Base-by-base conservation (phyloP, 768 basidiomycete species). In the Suillus hirtellus region DNA sequence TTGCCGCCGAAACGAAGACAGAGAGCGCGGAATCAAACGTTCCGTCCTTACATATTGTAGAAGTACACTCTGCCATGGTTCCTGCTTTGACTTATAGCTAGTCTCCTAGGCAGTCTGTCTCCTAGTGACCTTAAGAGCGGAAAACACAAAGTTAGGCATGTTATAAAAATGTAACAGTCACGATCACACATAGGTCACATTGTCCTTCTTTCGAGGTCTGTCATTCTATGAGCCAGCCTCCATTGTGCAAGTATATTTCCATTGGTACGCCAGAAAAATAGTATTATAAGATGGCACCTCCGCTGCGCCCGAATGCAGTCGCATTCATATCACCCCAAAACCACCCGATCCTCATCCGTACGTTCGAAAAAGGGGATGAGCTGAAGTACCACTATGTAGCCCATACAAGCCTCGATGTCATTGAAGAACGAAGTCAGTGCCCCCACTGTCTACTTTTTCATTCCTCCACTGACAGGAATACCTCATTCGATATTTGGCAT, bases 381-480 rank as follows among this genome's bases (percentile, higher is more conserved):
- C 81, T 95, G 66, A 93, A 93, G 72, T 95, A 94, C 70, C 92
- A 95, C 76, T 96, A 95, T 67, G 87, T 95, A 62, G 93, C 94
- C 0, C 94, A 96, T 75, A 95, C 92, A 24, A 90, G 90, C 61
- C 77, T 96, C 69, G 94, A 96, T 75, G 89, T 95, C 62, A 87
- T 96, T 69, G 95, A 96, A 70, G 94, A 96, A 78, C 88, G 92
- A 81, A 86, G 94, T 94, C 69, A 77, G 87, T 73, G 63, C 63
- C 58, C 43, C 60, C 59, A 52, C n/a, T 2, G 4, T 65, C 42
- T 44, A 59, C 31, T 49, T 60, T 24, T 50, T 19, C 11, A 42
- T 27, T 58, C 6, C 54, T 4, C 17, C 24, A 42, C 56, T 58
- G 38, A 40, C 10, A 40, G 27, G 14, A 40, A 56, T 21, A 38